Conservation (phyloP, 179 eudicot genomes). For the Patellifolia procumbens region DNA sequence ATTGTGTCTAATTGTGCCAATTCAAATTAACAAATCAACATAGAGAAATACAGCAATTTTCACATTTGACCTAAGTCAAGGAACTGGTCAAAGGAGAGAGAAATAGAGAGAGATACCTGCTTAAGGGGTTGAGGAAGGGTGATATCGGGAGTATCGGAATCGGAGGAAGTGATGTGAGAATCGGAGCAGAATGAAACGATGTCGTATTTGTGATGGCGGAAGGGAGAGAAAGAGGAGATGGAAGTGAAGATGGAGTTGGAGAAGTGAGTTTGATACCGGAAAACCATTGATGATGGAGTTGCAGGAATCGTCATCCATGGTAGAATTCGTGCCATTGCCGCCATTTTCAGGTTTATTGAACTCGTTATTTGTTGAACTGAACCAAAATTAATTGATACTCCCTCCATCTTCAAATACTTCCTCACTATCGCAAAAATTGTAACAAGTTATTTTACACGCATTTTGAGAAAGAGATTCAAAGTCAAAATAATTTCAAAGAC, state of each 20-base stretch:
- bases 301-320: conserved; percentile 16
- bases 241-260: not conserved
- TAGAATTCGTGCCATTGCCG: conserved; percentile 16
- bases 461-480: no score
- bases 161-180: conserved; percentile 18
- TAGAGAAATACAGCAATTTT: not conserved
- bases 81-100: conserved; percentile 12
- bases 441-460: no score
- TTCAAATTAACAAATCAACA: not conserved
- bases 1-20: not conserved
- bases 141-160: conserved; percentile 6
- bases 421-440: no score
- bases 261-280: conserved; percentile 1
- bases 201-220: conserved; percentile 18
- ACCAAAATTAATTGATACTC: no score
- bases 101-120: conserved; percentile 32
- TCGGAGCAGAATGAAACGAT: conserved; percentile 36
- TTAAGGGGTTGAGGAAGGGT: conserved; percentile 29
- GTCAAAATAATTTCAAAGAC: no score
- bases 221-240: not conserved
- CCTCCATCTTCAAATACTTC: no score
- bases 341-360: not conserved
- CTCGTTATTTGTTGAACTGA: no score
- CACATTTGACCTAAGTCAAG: not conserved
- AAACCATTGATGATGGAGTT: conserved; percentile 9